These are phyloP conservation scores for Pisolithus orientalis DNA, from an alignment of 768 basidiomycete genomes.

Conservation along the genomic window DNA sequence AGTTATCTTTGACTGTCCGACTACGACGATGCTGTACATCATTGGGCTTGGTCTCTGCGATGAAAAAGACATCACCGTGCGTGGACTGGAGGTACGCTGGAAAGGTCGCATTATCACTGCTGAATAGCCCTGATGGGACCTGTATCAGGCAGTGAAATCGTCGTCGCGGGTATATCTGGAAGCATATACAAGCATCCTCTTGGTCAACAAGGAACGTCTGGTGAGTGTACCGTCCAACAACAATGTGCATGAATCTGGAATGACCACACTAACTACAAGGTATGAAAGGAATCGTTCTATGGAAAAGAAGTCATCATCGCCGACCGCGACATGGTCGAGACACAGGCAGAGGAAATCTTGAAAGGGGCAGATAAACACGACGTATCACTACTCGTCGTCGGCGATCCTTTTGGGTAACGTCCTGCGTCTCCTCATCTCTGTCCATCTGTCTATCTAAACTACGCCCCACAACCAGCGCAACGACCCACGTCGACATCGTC, in stretches of 20 bases:
- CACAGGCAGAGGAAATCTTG: constrained; percentile 86
- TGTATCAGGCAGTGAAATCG: constrained; percentile 53
- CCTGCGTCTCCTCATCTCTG: not conserved
- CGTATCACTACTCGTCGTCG: constrained; percentile 88
- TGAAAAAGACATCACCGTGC: constrained; percentile 90
- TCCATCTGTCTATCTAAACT: not conserved
- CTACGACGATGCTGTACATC: constrained; percentile 76
- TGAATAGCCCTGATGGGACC: constrained; percentile 28
- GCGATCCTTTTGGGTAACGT: constrained; percentile 87
- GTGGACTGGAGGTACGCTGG: constrained; percentile 71
- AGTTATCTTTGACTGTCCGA: not conserved
- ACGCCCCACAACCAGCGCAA: constrained; percentile 55
- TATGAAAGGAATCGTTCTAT: constrained; percentile 83
- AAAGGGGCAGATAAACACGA: constrained; percentile 72
- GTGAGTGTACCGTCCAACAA: constrained; percentile 44
- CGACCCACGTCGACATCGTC: constrained; percentile 93
- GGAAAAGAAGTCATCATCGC: constrained; percentile 80
- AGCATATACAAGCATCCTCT: constrained; percentile 94
- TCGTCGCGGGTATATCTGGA: constrained; percentile 90
- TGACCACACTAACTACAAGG: not conserved
- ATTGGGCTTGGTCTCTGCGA: constrained; percentile 92
- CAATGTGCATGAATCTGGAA: not conserved
- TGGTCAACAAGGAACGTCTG: constrained; percentile 83
- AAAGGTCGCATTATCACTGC: not conserved
- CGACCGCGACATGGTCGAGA: constrained; percentile 96